Percentiles rank a stretch among this genome's conserved stretches.
Evolutionary conservation across 108 stramenopile genomes (phyloP).

Genomic region (Cyclotella choctawhatcheeana): DNA sequence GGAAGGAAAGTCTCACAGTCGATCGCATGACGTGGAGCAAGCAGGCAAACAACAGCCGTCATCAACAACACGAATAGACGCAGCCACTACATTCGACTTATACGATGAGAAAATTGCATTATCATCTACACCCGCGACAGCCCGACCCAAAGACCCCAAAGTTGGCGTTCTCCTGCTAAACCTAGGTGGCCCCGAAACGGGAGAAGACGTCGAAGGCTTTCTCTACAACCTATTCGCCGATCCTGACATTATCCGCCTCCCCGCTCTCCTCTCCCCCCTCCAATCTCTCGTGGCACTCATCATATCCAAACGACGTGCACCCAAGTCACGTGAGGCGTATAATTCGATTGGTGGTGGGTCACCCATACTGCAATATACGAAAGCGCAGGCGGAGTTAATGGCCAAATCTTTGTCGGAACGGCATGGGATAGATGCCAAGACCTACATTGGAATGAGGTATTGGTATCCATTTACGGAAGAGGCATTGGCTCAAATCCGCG

Average conservation of each 20-base stretch:
- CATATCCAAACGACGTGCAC: constrained; percentile 92
- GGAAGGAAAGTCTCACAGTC: not conserved
- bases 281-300: constrained; percentile 83
- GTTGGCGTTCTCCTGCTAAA: constrained; percentile 94
- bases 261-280: constrained; percentile 74
- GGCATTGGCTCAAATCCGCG: constrained; percentile 83
- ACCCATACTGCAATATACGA: constrained; percentile 93
- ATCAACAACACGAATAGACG: constrained; percentile 17
- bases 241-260: constrained; percentile 97
- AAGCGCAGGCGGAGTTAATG: constrained; percentile 84
- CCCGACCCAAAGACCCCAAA: constrained; percentile 42
- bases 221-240: constrained; percentile 98
- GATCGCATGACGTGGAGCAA: not conserved
- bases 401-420: constrained; percentile 57
- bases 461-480: constrained; percentile 98
- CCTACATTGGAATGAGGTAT: constrained; percentile 98
- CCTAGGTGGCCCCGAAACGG: constrained; percentile 94
- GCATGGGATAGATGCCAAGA: constrained; percentile 76
- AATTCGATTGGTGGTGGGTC: constrained; percentile 97
- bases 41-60: not conserved
- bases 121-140: too few relatives aligned
- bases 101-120: constrained; percentile 10
- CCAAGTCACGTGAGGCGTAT: constrained; percentile 93
- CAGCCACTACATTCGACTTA: constrained; percentile 35
- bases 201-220: constrained; percentile 93